phyloP scores from a whole-genome alignment of 2,329 filamentous ascomycete genomes.

The Penicillium fuscoglaucum region DNA sequence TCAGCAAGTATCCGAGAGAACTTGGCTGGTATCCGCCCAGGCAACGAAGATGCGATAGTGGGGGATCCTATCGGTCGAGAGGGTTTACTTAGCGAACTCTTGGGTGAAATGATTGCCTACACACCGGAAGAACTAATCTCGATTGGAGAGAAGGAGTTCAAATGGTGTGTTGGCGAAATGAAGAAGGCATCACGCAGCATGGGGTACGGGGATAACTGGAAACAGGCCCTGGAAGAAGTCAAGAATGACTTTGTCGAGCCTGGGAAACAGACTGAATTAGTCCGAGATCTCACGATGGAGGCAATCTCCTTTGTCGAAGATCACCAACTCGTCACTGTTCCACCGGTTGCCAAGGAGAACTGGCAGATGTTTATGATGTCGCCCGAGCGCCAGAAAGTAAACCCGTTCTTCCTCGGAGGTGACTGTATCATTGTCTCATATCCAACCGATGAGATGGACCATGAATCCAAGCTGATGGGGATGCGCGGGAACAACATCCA shows the following conservation, averaged over 20 bases:
- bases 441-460: conserved; percentile 20
- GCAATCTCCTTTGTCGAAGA: conserved; percentile 55
- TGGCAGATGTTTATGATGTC: conserved; percentile 61
- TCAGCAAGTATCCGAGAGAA: conserved; percentile 41
- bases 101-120: conserved; percentile 60
- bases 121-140: conserved; percentile 12
- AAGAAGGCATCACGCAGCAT: conserved; percentile 51
- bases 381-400: conserved; percentile 54
- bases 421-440: conserved; percentile 57
- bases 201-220: conserved; percentile 52
- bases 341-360: conserved; percentile 53
- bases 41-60: conserved; percentile 53
- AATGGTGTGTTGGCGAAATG: conserved; percentile 60
- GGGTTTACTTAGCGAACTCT: conserved; percentile 54
- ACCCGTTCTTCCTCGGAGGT: conserved; percentile 62
- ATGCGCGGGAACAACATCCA: conserved; percentile 57
- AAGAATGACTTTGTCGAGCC: conserved; percentile 57
- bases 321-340: conserved; percentile 58
- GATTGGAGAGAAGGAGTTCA: conserved; percentile 40
- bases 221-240: conserved; percentile 56
- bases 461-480: conserved; percentile 59
- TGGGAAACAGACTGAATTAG: conserved; percentile 55
- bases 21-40: conserved; percentile 49
- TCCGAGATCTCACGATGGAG: conserved; percentile 53
- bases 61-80: conserved; percentile 58